Percentiles rank a stretch among this genome's conserved stretches.
phyloP scores from a whole-genome alignment of 1,284 basidiomycete species.

The Irpex lacteus region DNA sequence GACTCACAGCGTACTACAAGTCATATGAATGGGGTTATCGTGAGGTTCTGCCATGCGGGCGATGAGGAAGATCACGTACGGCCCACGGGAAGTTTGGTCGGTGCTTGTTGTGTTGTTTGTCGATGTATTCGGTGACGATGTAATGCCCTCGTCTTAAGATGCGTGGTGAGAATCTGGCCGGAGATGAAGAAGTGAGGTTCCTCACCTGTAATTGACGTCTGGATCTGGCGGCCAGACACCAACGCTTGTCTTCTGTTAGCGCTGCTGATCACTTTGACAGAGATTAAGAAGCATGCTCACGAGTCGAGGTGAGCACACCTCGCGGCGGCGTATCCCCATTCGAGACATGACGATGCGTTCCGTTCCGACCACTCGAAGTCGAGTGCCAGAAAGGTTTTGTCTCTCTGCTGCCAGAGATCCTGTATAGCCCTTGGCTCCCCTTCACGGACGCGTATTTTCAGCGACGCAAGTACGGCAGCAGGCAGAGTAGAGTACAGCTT shows the following conservation, averaged over 20 bases:
- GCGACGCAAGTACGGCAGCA: conserved; percentile 64
- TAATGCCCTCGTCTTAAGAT: conserved; percentile 71
- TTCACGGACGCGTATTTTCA: conserved; percentile 63
- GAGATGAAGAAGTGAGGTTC: conserved; percentile 1
- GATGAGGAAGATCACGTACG: conserved; percentile 39
- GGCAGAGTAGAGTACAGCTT: conserved; percentile 74
- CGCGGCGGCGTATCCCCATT: conserved; percentile 81
- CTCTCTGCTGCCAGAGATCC: conserved; percentile 67
- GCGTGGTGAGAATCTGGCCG: conserved; percentile 7
- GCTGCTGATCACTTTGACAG: not conserved
- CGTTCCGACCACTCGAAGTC: conserved; percentile 80
- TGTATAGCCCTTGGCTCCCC: conserved; percentile 69
- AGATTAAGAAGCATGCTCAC: conserved; percentile 40
- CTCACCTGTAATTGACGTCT: conserved; percentile 74
- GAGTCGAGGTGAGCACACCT: conserved; percentile 72
- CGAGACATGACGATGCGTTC: conserved; percentile 64
- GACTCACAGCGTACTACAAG: conserved; percentile 62
- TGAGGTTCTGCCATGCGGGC: not conserved
- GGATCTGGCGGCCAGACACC: conserved; percentile 81
- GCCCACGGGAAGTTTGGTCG: conserved; percentile 65
- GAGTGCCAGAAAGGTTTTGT: conserved; percentile 74
- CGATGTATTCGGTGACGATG: conserved; percentile 75
- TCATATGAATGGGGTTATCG: not conserved
- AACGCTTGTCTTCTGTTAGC: conserved; percentile 37
- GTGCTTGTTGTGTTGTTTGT: conserved; percentile 63